Evolutionary conservation across 169 alveolate genomes (phyloP).

Genomic region (Plasmodium sp.): DNA sequence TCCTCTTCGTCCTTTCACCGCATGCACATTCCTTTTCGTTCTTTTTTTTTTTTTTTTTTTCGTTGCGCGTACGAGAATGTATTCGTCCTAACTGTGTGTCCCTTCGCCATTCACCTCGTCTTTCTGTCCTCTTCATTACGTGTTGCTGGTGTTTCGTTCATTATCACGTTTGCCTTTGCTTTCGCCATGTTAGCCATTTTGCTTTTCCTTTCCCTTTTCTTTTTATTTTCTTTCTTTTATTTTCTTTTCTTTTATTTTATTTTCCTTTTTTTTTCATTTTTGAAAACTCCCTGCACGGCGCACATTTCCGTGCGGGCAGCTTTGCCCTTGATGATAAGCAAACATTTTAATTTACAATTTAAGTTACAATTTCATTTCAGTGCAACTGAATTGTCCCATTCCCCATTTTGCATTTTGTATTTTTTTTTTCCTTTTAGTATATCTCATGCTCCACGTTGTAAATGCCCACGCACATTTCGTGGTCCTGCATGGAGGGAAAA

Average conservation of each 20-base stretch:
- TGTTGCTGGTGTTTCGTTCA: not conserved
- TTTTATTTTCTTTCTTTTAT: not conserved
- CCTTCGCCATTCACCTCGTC: not conserved
- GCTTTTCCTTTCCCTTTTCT: not conserved
- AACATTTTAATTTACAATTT: not conserved
- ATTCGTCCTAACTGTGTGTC: not conserved
- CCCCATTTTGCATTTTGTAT: not conserved
- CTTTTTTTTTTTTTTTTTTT: too few relatives aligned
- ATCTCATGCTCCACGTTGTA: slow-evolving; percentile 49
- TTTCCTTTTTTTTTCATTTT: not conserved
- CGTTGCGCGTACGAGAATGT: not conserved
- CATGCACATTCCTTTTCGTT: not conserved
- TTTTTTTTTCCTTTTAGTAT: not conserved
- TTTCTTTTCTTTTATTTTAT: not conserved
- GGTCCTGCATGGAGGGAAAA: slow-evolving; percentile 4
- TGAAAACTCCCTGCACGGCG: not conserved
- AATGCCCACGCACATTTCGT: slow-evolving; percentile 67
- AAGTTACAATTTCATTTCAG: not conserved
- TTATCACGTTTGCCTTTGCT: not conserved
- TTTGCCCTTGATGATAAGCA: not conserved
- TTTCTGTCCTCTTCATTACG: not conserved
- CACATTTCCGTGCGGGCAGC: not conserved
- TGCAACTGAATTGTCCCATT: not conserved
- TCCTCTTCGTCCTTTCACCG: not conserved
- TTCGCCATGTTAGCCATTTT: not conserved